These are phyloP conservation scores for Jamesozyma rosinii DNA, from an alignment of 805 yeast species.

Conservation along the genomic window DNA sequence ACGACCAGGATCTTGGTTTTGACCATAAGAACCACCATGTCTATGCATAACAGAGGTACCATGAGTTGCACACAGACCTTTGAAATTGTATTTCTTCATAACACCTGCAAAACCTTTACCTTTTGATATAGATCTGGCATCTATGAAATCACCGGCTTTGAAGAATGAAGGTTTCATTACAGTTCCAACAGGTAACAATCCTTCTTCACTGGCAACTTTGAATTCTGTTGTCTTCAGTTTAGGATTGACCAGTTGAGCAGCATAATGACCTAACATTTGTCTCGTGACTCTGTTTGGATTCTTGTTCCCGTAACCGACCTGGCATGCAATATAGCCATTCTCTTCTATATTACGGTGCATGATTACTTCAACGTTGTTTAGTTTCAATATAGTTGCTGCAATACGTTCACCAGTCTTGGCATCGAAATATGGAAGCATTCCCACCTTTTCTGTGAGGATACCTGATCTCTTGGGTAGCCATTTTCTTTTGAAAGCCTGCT, in stretches of 20 bases:
- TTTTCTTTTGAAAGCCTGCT: slow-evolving; percentile 60
- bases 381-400: slow-evolving; percentile 82
- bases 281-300: slow-evolving; percentile 53
- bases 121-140: slow-evolving; percentile 65
- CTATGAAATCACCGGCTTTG: slow-evolving; percentile 73
- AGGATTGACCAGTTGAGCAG: slow-evolving; percentile 75
- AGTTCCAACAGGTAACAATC: slow-evolving; percentile 68
- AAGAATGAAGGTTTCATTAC: slow-evolving; percentile 77
- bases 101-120: slow-evolving; percentile 99
- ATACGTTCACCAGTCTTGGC: slow-evolving; percentile 52
- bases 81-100: slow-evolving; percentile 88
- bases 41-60: slow-evolving; percentile 93
- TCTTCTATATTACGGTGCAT: slow-evolving; percentile 57
- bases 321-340: slow-evolving; percentile 79
- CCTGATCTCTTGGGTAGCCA: slow-evolving; percentile 75
- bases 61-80: slow-evolving; percentile 85
- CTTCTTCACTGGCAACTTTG: slow-evolving; percentile 56
- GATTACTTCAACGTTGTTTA: slow-evolving; percentile 81
- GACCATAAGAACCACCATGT: slow-evolving; percentile 96
- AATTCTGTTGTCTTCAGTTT: slow-evolving; percentile 70
- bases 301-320: slow-evolving; percentile 74
- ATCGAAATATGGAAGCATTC: slow-evolving; percentile 82
- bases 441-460: slow-evolving; percentile 70
- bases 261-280: slow-evolving; percentile 64
- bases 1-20: slow-evolving; percentile 91